Evolutionary conservation across 2,329 filamentous ascomycete species (phyloP), one percentile per base, ranked within the genome.

Genomic region (Pyrenophora teres): DNA sequence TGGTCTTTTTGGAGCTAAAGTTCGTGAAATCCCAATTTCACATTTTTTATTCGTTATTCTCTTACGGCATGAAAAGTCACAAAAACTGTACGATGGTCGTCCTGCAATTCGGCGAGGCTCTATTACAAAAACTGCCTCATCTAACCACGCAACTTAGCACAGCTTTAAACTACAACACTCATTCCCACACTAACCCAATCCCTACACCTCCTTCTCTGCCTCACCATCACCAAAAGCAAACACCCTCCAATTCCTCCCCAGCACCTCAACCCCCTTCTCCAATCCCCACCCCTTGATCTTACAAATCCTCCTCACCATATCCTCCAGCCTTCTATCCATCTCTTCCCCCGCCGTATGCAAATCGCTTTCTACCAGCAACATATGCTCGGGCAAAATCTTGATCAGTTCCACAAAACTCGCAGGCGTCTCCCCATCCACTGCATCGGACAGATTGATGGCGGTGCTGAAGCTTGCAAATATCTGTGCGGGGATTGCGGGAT

Each of bases 391-490:
- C 3, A 95, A 80, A 2, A 82, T 81, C 53, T 81, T 83, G 40
- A 97, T 81, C 16, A 87, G 82, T 16, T 92, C 85, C 19, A 83
- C 80, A 3, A 83, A 83, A 49, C 86, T 83, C 56, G 69, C 66
- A 73, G 77, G 67, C 64, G 71, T 57, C 75, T 79, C 68, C 65
- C 78, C 62, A 62, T 70, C 73, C 15, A 82, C 78, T 27, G 57
- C 60, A 47, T 71, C 65, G 2, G 81, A 80, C 63, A 92, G 83
- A 68, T 97, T 99, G 64, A 99, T 88, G 5, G 85, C 86, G 0
- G 81, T 81, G 1, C 92, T 97, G 69, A 97, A 95, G 1, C 92
- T 96, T 64, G 96, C 92, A 74, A 87, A 99, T 16, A 97, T 81
- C 13, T 85, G 80, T 0, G 86, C 85, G 0, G 93, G 93, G 7